A percentile compares a stretch with the other conserved stretches of the same genome.
Evolutionary conservation across 148 eudicot genomes (phyloP).

Genomic region (Talinum fruticosum): DNA sequence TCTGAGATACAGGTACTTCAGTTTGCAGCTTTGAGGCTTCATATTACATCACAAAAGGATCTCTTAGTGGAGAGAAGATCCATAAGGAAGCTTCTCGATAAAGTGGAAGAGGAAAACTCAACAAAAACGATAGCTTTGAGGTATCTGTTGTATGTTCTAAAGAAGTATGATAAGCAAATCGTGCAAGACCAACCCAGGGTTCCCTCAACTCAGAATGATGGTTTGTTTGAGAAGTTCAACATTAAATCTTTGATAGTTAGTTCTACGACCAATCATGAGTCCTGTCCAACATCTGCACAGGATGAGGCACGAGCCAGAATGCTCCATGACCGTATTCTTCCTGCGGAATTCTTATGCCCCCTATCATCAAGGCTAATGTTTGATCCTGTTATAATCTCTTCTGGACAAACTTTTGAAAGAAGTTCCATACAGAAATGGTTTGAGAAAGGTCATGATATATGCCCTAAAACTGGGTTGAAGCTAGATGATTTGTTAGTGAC

Average conservation of each 20-base stretch:
- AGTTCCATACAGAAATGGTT: constrained; percentile 78
- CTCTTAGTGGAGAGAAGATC: constrained; percentile 44
- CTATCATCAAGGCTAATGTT: constrained; percentile 62
- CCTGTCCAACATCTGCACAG: constrained; percentile 9
- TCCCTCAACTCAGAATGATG: constrained; percentile 16
- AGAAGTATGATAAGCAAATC: constrained; percentile 33
- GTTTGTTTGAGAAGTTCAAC: constrained; percentile 21
- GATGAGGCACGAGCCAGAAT: constrained; percentile 28
- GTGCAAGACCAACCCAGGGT: constrained; percentile 31
- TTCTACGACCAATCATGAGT: constrained; percentile 21
- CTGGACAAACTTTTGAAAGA: constrained; percentile 87
- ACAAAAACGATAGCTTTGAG: constrained; percentile 33
- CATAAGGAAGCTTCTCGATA: constrained; percentile 32
- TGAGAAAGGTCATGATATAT: constrained; percentile 64
- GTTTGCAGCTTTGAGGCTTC: constrained; percentile 40
- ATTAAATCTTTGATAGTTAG: constrained; percentile 12
- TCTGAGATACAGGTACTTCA: constrained; percentile 40
- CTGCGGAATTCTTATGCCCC: constrained; percentile 68
- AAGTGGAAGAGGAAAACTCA: constrained; percentile 27
- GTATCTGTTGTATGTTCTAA: constrained; percentile 37
- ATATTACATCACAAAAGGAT: constrained; percentile 38
- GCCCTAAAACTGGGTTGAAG: constrained; percentile 63
- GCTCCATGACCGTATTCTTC: constrained; percentile 31
- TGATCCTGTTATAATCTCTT: constrained; percentile 85
- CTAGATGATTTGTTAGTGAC: constrained; percentile 39